These are phyloP conservation scores for Paspalum notatum DNA, from an alignment of 176 grass and related monocot species.

Conservation along the genomic window DNA sequence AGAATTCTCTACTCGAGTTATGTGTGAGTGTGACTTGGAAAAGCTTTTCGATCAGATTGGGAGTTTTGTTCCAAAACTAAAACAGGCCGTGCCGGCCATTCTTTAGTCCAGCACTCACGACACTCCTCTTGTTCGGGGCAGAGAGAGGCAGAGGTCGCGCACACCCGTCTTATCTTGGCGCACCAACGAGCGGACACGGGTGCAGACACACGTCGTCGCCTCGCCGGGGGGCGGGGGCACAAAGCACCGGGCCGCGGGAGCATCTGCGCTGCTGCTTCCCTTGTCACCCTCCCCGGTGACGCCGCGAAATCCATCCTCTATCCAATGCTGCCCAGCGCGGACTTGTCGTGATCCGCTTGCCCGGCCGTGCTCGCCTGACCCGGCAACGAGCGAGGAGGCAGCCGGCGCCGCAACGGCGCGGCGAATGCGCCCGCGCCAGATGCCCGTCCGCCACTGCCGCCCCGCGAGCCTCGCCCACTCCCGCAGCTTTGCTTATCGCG, in stretches of 20 bases:
- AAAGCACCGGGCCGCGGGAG: no score
- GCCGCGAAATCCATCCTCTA: constrained; percentile 12
- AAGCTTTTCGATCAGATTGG: no score
- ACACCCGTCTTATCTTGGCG: no score
- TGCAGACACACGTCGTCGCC: constrained; percentile 35
- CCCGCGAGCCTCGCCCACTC: neutral
- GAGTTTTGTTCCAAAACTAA: no score
- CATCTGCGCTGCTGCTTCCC: constrained; percentile 16
- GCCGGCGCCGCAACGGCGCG: neutral
- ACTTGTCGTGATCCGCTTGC: constrained; percentile 31
- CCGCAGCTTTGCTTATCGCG: neutral
- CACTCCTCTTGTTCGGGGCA: no score
- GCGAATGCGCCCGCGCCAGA: neutral
- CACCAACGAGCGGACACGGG: constrained; percentile 11
- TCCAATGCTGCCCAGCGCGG: neutral
- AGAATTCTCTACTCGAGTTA: no score
- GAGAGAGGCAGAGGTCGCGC: no score
- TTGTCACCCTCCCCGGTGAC: constrained; percentile 21
- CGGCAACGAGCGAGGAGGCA: neutral
- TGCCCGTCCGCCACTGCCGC: neutral
- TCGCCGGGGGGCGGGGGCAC: neutral
- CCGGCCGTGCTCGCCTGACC: neutral
- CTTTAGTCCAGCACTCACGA: no score
- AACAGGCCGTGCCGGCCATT: no score
- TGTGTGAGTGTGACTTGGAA: no score